Conservation (phyloP, 176 grass and related monocot genomes). For the Ananas comosus region DNA sequence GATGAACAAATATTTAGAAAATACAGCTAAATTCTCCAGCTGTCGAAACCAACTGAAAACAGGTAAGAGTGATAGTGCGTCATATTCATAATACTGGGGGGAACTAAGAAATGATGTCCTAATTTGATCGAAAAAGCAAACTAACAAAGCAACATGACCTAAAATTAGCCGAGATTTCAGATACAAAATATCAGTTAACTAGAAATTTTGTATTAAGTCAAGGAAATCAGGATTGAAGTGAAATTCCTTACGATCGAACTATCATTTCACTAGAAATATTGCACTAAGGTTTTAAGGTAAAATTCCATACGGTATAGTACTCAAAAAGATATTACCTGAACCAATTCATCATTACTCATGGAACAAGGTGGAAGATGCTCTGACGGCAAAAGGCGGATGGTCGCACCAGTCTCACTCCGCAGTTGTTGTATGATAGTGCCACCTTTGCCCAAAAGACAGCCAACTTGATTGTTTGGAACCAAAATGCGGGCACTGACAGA, state of each 20-base stretch:
- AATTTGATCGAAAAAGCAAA: not conserved
- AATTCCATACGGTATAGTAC: conserved; percentile 12
- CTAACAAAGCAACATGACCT: not conserved
- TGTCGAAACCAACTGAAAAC: not conserved
- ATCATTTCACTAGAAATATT: not conserved
- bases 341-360: conserved; percentile 79
- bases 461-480: conserved; percentile 82
- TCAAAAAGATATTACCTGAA: conserved; percentile 54
- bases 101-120: not conserved
- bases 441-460: conserved; percentile 92
- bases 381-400: conserved; percentile 64
- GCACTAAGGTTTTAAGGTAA: conserved; percentile 1
- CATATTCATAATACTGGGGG: not conserved
- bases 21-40: not conserved
- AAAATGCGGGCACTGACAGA: conserved; percentile 70
- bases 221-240: no score
- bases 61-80: not conserved
- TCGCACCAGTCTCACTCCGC: conserved; percentile 60
- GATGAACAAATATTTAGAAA: not conserved
- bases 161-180: no score
- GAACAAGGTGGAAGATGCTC: conserved; percentile 76
- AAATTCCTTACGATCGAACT: no score
- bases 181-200: no score
- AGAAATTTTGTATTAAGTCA: no score
- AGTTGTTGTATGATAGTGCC: conserved; percentile 91